A percentile compares a stretch with the other conserved stretches of the same genome.
phyloP scores from a whole-genome alignment of 1,284 basidiomycete genomes.

The Ustilago tritici region DNA sequence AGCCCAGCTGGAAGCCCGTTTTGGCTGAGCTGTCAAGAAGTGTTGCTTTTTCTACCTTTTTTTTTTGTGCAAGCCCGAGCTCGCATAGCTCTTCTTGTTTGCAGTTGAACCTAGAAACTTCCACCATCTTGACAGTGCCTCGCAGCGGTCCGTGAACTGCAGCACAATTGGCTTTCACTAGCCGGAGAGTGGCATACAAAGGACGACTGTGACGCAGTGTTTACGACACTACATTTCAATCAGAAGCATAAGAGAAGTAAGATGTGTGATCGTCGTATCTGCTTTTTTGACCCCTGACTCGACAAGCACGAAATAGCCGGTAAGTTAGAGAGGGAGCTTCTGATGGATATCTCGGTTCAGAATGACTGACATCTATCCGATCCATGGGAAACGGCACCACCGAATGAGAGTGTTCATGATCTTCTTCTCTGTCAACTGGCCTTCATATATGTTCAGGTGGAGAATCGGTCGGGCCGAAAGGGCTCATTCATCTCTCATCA shows the following conservation, averaged over 20 bases:
- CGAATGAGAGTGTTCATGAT: not conserved
- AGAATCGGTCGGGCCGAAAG: not conserved
- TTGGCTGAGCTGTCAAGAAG: not conserved
- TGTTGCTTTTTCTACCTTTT: not conserved
- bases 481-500: not conserved
- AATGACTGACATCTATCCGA: not conserved
- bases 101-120: slow-evolving; percentile 11
- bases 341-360: not conserved
- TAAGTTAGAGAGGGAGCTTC: not conserved
- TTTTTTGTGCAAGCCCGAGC: not conserved
- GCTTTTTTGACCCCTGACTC: not conserved
- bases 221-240: too few species aligned
- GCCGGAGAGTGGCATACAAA: not conserved
- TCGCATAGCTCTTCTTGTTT: not conserved
- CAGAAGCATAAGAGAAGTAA: not conserved
- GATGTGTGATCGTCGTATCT: not conserved
- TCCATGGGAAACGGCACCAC: not conserved
- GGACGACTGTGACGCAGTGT: too few species aligned
- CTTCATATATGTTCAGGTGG: not conserved
- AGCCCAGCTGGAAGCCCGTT: slow-evolving; percentile 11
- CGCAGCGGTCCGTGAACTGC: not conserved
- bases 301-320: not conserved
- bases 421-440: not conserved
- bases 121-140: not conserved
- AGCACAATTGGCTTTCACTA: too few species aligned